phyloP scores from a whole-genome alignment of 768 basidiomycete genomes.

The Rhodotorula taiwanensis region DNA sequence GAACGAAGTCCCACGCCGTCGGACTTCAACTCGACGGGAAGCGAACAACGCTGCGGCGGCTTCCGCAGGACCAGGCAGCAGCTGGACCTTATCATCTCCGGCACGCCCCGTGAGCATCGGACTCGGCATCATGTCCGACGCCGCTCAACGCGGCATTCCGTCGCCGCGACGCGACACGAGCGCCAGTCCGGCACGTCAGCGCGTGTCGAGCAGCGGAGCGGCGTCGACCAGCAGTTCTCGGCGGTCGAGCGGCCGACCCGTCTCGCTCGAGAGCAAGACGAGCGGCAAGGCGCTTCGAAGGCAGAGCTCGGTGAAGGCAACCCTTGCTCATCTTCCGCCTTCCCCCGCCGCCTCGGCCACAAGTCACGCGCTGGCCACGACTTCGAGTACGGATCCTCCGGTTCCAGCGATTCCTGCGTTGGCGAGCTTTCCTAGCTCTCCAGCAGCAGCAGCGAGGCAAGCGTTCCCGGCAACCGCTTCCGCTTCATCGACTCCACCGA shows the following conservation, averaged over 20 bases:
- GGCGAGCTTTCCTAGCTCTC: background rate
- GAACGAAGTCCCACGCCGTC: background rate
- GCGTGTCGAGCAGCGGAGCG: conserved; percentile 9
- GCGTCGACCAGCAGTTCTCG: conserved; percentile 5
- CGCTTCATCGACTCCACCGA: background rate
- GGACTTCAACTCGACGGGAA: conserved; percentile 6
- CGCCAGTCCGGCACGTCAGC: background rate
- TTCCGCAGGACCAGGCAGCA: conserved; percentile 5
- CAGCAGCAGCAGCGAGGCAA: background rate
- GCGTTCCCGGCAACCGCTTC: background rate
- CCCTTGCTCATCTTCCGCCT: conserved; percentile 31
- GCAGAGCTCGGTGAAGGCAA: conserved; percentile 20
- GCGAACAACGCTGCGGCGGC: conserved; percentile 18
- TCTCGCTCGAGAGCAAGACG: conserved; percentile 24
- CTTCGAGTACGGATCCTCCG: background rate
- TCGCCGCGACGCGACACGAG: background rate
- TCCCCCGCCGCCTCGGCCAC: conserved; percentile 26
- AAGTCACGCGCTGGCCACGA: background rate
- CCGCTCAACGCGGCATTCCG: conserved; percentile 1
- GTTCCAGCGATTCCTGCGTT: conserved; percentile 1
- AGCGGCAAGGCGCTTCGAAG: conserved; percentile 16
- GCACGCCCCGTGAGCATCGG: conserved; percentile 1
- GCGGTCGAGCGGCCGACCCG: conserved; percentile 9
- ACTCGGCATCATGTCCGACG: conserved; percentile 22
- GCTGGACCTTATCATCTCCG: conserved; percentile 1